Conservation (phyloP, 2,329 filamentous ascomycete species). For the Neofusicoccum parvum region DNA sequence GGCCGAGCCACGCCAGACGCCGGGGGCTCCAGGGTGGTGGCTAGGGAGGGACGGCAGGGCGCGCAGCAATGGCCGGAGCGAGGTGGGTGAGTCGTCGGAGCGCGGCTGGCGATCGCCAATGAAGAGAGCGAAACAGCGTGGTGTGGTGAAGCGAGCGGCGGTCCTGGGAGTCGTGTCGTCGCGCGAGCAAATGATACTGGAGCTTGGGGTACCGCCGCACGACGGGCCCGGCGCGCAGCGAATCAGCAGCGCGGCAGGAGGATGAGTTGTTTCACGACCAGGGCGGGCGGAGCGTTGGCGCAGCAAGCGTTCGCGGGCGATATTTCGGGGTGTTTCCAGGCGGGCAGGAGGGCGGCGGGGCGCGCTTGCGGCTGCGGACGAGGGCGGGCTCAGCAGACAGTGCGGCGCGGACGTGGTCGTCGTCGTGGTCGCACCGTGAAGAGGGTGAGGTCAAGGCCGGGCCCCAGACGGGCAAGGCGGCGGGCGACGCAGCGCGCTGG, state of each 20-base stretch:
- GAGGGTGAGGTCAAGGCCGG: conserved; percentile 14
- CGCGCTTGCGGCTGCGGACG: not conserved
- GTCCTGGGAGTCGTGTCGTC: conserved; percentile 19
- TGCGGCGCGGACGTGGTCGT: conserved; percentile 7
- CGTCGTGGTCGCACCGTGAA: conserved; percentile 13
- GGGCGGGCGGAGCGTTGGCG: conserved; percentile 15
- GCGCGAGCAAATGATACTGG: conserved; percentile 21
- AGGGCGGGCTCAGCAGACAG: not conserved
- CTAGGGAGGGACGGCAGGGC: conserved; percentile 6
- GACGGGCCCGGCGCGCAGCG: conserved; percentile 18
- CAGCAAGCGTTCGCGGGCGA: conserved; percentile 1
- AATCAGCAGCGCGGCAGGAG: conserved; percentile 22
- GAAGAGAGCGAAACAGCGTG: conserved; percentile 6
- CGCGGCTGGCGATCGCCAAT: conserved; percentile 21
- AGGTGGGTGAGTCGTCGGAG: conserved; percentile 16
- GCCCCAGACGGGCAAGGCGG: conserved; percentile 14
- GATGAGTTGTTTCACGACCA: conserved; percentile 22
- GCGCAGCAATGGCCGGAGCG: conserved; percentile 9
- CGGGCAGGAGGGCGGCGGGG: conserved; percentile 2
- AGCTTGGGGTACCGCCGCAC: conserved; percentile 20
- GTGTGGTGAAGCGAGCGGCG: conserved; percentile 19
- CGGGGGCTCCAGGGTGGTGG: conserved; percentile 22
- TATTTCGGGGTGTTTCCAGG: conserved; percentile 4
- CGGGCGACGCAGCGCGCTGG: conserved; percentile 14
- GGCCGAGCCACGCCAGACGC: conserved; percentile 23